These are phyloP conservation scores for Chlorella variabilis DNA, from an alignment of 163 green algal species.

Conservation along the genomic window DNA sequence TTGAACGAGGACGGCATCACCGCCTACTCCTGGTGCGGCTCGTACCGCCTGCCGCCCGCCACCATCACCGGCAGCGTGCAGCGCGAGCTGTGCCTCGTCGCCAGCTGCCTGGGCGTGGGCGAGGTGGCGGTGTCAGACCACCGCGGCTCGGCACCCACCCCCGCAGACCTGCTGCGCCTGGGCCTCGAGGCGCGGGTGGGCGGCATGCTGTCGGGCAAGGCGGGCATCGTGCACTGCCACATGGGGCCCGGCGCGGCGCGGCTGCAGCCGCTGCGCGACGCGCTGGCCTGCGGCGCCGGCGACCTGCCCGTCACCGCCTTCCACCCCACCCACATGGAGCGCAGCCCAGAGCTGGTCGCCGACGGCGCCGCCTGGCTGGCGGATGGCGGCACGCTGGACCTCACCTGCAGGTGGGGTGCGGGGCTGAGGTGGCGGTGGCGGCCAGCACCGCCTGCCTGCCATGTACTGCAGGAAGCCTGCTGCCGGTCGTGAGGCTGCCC, in stretches of 20 bases:
- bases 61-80: slow-evolving; percentile 49
- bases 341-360: slow-evolving; percentile 30
- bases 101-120: slow-evolving; percentile 53
- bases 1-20: slow-evolving; percentile 52
- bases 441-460: no score
- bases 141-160: slow-evolving; percentile 43
- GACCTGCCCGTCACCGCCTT: slow-evolving; percentile 55
- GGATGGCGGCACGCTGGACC: slow-evolving; percentile 48
- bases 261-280: slow-evolving; percentile 43
- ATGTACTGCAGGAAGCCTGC: no score
- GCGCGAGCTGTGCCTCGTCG: slow-evolving; percentile 44
- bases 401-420: slow-evolving; percentile 52
- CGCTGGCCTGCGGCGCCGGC: slow-evolving; percentile 12
- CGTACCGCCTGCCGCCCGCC: slow-evolving; percentile 44
- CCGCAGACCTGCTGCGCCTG: slow-evolving; percentile 41
- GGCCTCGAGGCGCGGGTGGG: slow-evolving; percentile 54
- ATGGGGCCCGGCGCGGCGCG: slow-evolving; percentile 40
- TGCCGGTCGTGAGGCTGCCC: no score
- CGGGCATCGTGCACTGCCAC: slow-evolving; percentile 56
- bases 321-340: slow-evolving; percentile 53
- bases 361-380: slow-evolving; percentile 46
- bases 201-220: slow-evolving; percentile 59
- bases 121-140: slow-evolving; percentile 64
- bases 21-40: slow-evolving; percentile 51
- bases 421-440: no score